Percentiles rank a stretch among this genome's conserved stretches.
phyloP scores from a whole-genome alignment of 495 filamentous ascomycete genomes.

The Darksidea phi region DNA sequence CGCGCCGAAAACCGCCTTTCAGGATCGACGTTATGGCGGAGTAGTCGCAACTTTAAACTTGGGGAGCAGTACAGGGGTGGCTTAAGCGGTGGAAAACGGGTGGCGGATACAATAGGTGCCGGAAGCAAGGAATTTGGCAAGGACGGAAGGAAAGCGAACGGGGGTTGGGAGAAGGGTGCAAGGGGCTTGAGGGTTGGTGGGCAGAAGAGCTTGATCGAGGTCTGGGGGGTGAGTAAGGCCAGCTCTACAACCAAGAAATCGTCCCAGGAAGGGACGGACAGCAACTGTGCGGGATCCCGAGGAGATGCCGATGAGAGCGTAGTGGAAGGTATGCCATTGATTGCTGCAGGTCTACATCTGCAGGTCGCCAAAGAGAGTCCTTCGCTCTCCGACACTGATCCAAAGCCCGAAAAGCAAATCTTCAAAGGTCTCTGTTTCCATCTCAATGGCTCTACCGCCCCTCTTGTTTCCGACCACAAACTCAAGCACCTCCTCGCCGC shows the following conservation, averaged over 20 bases:
- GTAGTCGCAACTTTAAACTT: slow-evolving; percentile 65
- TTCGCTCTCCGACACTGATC: slow-evolving; percentile 1
- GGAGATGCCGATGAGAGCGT: too few relatives aligned
- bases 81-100: slow-evolving; percentile 47
- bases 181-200: slow-evolving; percentile 46
- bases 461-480: slow-evolving; percentile 78
- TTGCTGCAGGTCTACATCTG: too few relatives aligned
- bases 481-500: slow-evolving; percentile 74
- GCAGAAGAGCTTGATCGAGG: slow-evolving; percentile 45
- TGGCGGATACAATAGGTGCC: slow-evolving; percentile 60
- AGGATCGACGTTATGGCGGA: slow-evolving; percentile 66
- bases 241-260: slow-evolving; percentile 28
- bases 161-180: slow-evolving; percentile 48
- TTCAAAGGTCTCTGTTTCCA: slow-evolving; percentile 72
- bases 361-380: too few relatives aligned
- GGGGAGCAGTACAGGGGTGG: slow-evolving; percentile 62
- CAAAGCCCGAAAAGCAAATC: slow-evolving; percentile 45
- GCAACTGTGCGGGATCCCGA: not conserved
- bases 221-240: slow-evolving; percentile 39
- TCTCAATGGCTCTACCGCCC: slow-evolving; percentile 83
- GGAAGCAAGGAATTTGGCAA: slow-evolving; percentile 45
- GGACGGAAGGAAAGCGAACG: slow-evolving; percentile 46
- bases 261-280: slow-evolving; percentile 44
- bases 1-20: slow-evolving; percentile 61
- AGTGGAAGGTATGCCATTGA: too few relatives aligned